Percentiles rank a stretch among this genome's conserved stretches.
Conservation (phyloP, 768 basidiomycete genomes). For the Leccinum aurantiacum region DNA sequence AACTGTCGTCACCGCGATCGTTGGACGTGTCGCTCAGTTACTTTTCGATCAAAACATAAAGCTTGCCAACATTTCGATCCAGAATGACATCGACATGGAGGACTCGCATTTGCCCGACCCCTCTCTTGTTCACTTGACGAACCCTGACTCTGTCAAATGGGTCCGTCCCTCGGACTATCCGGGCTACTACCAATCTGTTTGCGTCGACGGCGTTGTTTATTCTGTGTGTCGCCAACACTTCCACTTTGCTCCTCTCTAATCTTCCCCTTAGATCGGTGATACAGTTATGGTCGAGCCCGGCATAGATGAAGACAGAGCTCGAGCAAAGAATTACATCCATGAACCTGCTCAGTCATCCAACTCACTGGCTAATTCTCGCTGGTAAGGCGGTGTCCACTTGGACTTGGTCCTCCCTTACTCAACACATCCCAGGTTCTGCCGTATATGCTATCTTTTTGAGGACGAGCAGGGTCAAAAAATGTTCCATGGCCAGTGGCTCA, state of each 20-base stretch:
- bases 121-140: conserved; percentile 27
- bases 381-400: conserved; percentile 43
- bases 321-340: conserved; percentile 41
- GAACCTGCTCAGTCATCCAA: conserved; percentile 51
- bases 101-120: conserved; percentile 9
- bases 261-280: conserved; percentile 53
- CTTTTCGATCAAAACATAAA: conserved; percentile 48
- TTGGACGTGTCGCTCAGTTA: conserved; percentile 45
- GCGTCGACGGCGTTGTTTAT: conserved; percentile 59
- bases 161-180: conserved; percentile 21
- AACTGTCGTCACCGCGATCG: conserved; percentile 46
- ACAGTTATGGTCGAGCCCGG: conserved; percentile 64
- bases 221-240: conserved; percentile 36
- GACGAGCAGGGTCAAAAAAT: conserved; percentile 39
- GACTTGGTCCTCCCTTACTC: neutral
- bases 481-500: conserved; percentile 73
- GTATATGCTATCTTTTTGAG: conserved; percentile 65
- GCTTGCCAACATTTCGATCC: conserved; percentile 33
- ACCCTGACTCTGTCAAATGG: conserved; percentile 39
- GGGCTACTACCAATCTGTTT: conserved; percentile 44
- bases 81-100: conserved; percentile 30
- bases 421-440: conserved; percentile 57
- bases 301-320: conserved; percentile 41
- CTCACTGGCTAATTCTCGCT: conserved; percentile 53
- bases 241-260: conserved; percentile 11